Conservation (phyloP, 2,329 filamentous ascomycete genomes). For the Phaeosphaeriaceae sp. region DNA sequence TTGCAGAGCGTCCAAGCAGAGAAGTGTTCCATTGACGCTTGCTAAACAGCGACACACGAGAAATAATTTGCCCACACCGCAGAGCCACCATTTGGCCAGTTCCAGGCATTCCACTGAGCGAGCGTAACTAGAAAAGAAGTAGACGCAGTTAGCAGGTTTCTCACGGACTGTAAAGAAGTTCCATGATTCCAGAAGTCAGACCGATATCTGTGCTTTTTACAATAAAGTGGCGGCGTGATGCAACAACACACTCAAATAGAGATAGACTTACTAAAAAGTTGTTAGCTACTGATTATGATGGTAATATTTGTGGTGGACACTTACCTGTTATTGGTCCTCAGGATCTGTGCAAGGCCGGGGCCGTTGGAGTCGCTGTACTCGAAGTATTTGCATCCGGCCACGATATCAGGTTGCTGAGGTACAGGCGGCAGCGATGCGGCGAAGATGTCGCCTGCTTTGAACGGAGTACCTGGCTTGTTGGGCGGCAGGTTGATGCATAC, state of each 20-base stretch:
- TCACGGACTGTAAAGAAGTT: too few relatives aligned
- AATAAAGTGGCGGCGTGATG: too few relatives aligned
- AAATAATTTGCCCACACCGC: background rate
- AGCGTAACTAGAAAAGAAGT: too few relatives aligned
- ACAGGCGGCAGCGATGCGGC: constrained; percentile 30
- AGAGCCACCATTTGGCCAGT: constrained; percentile 4
- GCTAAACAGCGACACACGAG: background rate
- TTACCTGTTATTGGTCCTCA: background rate
- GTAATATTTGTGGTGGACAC: too few relatives aligned
- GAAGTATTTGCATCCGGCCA: constrained; percentile 35
- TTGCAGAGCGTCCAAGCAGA: too few relatives aligned
- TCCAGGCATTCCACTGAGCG: constrained; percentile 28
- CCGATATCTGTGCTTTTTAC: too few relatives aligned
- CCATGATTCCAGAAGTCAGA: too few relatives aligned
- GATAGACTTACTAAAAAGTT: too few relatives aligned
- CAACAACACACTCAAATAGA: too few relatives aligned
- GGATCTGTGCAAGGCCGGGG: background rate
- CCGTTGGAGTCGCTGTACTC: constrained; percentile 29
- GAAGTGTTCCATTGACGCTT: too few relatives aligned
- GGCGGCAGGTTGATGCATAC: constrained; percentile 39
- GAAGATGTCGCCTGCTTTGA: constrained; percentile 25
- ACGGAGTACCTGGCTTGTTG: constrained; percentile 25
- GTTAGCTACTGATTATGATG: too few relatives aligned
- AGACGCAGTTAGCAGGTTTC: too few relatives aligned
- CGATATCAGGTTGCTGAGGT: constrained; percentile 39